phyloP scores from a whole-genome alignment of 1,284 basidiomycete genomes.

The Ceratobasidium sp. region DNA sequence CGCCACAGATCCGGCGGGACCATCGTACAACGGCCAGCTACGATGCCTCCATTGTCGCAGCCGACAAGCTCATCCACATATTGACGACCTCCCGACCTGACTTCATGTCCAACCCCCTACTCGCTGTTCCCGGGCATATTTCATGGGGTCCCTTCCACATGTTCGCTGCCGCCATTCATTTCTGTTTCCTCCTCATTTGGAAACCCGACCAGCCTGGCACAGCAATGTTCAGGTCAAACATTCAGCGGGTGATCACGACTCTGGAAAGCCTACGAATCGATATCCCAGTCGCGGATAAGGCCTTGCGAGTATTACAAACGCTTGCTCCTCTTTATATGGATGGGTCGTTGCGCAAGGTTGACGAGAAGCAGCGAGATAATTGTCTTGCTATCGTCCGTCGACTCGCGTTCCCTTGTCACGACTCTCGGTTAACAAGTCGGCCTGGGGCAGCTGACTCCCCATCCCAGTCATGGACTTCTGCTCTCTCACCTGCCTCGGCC shows the following conservation, averaged over 20 bases:
- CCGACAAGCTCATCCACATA: constrained; percentile 75
- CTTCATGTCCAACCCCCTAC: constrained; percentile 67
- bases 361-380: constrained; percentile 43
- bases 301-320: constrained; percentile 67
- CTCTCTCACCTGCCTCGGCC: constrained; percentile 35
- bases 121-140: constrained; percentile 78
- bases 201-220: constrained; percentile 78
- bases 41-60: constrained; percentile 72
- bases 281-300: constrained; percentile 72
- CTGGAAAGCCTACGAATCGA: constrained; percentile 65
- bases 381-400: constrained; percentile 66
- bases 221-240: constrained; percentile 70
- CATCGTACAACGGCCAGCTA: constrained; percentile 63
- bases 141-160: constrained; percentile 81
- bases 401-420: constrained; percentile 79
- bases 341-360: constrained; percentile 56
- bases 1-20: constrained; percentile 40
- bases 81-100: constrained; percentile 72
- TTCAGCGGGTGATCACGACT: constrained; percentile 67
- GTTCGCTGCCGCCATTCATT: constrained; percentile 85
- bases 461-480: constrained; percentile 18
- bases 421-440: constrained; percentile 51
- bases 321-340: constrained; percentile 72
- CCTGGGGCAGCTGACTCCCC: constrained; percentile 33
- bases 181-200: constrained; percentile 79